Conservation (phyloP, 257 asterid species). For the Perilla frutescens region DNA sequence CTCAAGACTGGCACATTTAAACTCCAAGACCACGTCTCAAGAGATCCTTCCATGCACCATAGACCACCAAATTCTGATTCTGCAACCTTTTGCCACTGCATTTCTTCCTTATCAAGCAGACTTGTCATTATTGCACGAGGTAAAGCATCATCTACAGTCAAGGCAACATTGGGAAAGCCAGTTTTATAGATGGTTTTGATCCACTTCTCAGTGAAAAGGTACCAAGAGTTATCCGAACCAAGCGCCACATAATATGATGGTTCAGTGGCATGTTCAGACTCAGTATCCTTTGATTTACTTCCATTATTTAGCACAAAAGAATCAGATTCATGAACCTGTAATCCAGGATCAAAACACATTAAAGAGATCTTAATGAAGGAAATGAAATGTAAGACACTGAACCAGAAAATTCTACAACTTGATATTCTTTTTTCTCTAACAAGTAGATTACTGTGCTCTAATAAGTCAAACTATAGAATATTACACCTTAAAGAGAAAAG, state of each 20-base stretch:
- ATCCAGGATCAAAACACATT: slow-evolving; percentile 32
- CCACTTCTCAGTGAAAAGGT: slow-evolving; percentile 98
- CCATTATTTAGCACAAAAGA: slow-evolving; percentile 57
- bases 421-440: slow-evolving; percentile 19
- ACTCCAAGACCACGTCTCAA: slow-evolving; percentile 99
- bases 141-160: slow-evolving; percentile 74
- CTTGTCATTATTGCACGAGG: slow-evolving; percentile 79
- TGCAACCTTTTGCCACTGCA: slow-evolving; percentile 90
- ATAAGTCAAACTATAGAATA: slow-evolving; percentile 19
- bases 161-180: slow-evolving; percentile 86
- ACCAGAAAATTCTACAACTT: slow-evolving; percentile 32
- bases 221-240: slow-evolving; percentile 98
- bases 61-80: slow-evolving; percentile 89
- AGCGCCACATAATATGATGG: slow-evolving; percentile 92
- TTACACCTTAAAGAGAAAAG: neutral
- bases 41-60: slow-evolving; percentile 96
- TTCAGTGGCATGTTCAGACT: slow-evolving; percentile 44
- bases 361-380: slow-evolving; percentile 34
- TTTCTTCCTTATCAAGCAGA: slow-evolving; percentile 76
- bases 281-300: slow-evolving; percentile 41
- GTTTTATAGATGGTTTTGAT: slow-evolving; percentile 73
- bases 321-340: slow-evolving; percentile 73
- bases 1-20: slow-evolving; percentile 92
- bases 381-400: slow-evolving; percentile 24
- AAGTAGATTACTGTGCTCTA: slow-evolving; percentile 8